phyloP scores from a whole-genome alignment of 768 basidiomycete species.

The Coprinellus aureogranulatus region DNA sequence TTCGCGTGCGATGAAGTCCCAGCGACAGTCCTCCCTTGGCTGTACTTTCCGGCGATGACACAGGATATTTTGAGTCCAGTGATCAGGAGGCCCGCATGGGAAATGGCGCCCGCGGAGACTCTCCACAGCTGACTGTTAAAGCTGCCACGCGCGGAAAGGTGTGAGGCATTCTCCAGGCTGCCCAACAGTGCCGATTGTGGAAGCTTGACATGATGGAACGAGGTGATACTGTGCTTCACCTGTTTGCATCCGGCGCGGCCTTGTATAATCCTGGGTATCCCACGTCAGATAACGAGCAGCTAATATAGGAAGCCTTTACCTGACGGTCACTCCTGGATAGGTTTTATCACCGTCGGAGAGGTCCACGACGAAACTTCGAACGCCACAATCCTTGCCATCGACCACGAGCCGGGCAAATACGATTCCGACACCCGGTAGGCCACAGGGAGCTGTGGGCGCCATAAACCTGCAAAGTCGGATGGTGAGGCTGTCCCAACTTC shows the following conservation, averaged over 20 bases:
- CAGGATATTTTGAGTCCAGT: slow-evolving; percentile 7
- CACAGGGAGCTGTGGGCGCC: slow-evolving; percentile 41
- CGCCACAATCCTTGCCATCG: slow-evolving; percentile 31
- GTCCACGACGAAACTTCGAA: slow-evolving; percentile 38
- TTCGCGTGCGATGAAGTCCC: background rate
- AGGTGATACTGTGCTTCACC: slow-evolving; percentile 34
- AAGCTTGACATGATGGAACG: slow-evolving; percentile 33
- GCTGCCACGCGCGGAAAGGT: background rate
- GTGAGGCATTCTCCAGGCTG: slow-evolving; percentile 9
- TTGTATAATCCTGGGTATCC: slow-evolving; percentile 10
- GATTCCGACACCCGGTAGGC: slow-evolving; percentile 34
- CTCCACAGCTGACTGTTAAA: slow-evolving; percentile 7
- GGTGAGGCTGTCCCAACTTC: background rate
- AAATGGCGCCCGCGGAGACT: slow-evolving; percentile 6
- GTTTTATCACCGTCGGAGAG: slow-evolving; percentile 38
- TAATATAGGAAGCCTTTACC: slow-evolving; percentile 13
- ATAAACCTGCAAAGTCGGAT: slow-evolving; percentile 32
- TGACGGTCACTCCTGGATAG: slow-evolving; percentile 31
- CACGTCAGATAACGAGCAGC: background rate
- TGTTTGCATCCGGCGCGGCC: slow-evolving; percentile 28
- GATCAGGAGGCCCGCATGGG: slow-evolving; percentile 8
- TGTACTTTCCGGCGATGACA: slow-evolving; percentile 24
- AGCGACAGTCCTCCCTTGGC: slow-evolving; percentile 23
- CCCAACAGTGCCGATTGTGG: slow-evolving; percentile 30
- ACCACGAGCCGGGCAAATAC: slow-evolving; percentile 41